Evolutionary conservation across 2,329 filamentous ascomycete species (phyloP).

Genomic region (Colletotrichum sp.): DNA sequence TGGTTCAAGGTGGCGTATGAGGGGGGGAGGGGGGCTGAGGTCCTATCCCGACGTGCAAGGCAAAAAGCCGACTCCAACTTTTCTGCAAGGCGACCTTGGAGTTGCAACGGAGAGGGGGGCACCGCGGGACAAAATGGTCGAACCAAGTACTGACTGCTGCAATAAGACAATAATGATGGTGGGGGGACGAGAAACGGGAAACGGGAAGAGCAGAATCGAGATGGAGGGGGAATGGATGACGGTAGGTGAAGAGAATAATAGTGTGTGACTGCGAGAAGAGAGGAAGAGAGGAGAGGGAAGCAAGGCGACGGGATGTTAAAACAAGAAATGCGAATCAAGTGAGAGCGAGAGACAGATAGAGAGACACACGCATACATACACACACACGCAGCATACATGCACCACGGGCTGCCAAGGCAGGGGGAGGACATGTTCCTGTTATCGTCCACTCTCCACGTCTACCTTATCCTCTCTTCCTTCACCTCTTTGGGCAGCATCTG

Average conservation of each 20-base stretch:
- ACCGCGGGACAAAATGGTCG: not conserved
- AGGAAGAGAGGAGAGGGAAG: not conserved
- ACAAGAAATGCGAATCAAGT: slow-evolving; percentile 1
- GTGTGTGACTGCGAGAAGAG: not conserved
- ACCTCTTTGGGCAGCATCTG: not conserved
- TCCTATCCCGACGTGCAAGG: slow-evolving; percentile 1
- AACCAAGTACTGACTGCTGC: not conserved
- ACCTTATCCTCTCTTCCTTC: not conserved
- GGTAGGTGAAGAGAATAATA: not conserved
- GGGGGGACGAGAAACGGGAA: not conserved
- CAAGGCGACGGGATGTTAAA: not conserved
- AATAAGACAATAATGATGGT: not conserved
- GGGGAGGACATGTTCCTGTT: slow-evolving; percentile 1
- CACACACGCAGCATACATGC: not conserved
- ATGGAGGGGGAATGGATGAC: not conserved
- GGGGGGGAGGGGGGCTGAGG: not conserved
- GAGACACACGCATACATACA: not conserved
- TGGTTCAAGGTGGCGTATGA: slow-evolving; percentile 1
- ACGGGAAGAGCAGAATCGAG: not conserved
- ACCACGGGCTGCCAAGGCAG: slow-evolving; percentile 12
- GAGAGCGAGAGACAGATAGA: not conserved
- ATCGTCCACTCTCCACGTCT: slow-evolving; percentile 6
- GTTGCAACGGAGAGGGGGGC: not conserved
- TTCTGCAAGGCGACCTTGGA: not conserved
- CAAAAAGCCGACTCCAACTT: not conserved